phyloP scores from a whole-genome alignment of 352 stramenopile genomes.

The Pythium monospermum region DNA sequence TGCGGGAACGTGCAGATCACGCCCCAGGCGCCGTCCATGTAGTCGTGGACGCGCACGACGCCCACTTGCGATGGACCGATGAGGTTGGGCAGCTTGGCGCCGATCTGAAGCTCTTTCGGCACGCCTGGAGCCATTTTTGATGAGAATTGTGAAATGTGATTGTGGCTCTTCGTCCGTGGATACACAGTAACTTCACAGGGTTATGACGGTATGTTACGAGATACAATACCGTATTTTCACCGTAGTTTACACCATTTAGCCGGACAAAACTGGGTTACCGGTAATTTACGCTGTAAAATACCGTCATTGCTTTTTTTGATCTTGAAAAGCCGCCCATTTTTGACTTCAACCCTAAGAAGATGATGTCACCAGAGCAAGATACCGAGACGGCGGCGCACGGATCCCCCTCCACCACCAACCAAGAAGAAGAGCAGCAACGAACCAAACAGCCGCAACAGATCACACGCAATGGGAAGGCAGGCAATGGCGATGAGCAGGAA shows the following conservation, averaged over 20 bases:
- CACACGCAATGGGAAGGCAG: too few relatives aligned
- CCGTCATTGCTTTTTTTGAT: neutral
- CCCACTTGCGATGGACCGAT: constrained; percentile 68
- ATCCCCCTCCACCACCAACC: too few relatives aligned
- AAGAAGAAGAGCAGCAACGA: too few relatives aligned
- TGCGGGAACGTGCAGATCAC: constrained; percentile 69
- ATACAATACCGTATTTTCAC: constrained; percentile 3
- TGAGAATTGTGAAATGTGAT: neutral
- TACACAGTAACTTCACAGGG: too few relatives aligned
- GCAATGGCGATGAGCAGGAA: neutral
- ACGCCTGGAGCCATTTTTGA: constrained; percentile 24
- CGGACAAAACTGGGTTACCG: neutral
- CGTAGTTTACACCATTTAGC: neutral
- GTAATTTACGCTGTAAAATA: constrained; percentile 8
- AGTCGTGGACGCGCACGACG: constrained; percentile 65
- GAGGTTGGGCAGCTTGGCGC: constrained; percentile 66
- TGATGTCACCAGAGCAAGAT: neutral
- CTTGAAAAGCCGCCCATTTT: constrained; percentile 23
- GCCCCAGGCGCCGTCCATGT: constrained; percentile 64
- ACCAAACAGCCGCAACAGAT: neutral
- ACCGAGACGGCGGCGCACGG: neutral
- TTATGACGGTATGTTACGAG: too few relatives aligned
- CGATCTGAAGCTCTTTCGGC: constrained; percentile 51
- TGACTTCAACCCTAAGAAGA: too few relatives aligned
- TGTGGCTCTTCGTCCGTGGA: constrained; percentile 2